Percentiles rank a stretch among this genome's conserved stretches.
phyloP scores from a whole-genome alignment of 768 basidiomycete species.

The Nidula microcarpa region DNA sequence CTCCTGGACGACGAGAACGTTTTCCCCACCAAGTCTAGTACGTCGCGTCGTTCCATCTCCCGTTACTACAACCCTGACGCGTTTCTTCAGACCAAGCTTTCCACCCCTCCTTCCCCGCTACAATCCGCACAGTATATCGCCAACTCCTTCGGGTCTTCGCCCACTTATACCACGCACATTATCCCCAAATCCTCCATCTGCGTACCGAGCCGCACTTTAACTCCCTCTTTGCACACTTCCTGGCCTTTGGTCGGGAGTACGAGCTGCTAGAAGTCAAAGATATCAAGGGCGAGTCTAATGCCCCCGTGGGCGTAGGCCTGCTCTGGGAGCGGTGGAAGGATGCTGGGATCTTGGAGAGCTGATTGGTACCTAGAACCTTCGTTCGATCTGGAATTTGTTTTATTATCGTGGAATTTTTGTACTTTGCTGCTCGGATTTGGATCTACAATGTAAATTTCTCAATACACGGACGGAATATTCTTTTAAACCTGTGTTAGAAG shows the following conservation, averaged over 20 bases:
- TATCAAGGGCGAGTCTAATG: constrained; percentile 63
- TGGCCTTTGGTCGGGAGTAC: constrained; percentile 94
- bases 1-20: constrained; percentile 90
- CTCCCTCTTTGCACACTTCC: constrained; percentile 95
- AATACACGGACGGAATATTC: too few species aligned
- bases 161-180: constrained; percentile 96
- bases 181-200: constrained; percentile 85
- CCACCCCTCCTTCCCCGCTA: constrained; percentile 83
- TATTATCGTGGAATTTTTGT: too few species aligned
- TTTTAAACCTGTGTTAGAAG: too few species aligned
- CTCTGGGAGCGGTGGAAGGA: constrained; percentile 91
- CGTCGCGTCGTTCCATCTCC: constrained; percentile 23
- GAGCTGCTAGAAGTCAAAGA: constrained; percentile 89
- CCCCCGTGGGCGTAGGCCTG: constrained; percentile 67
- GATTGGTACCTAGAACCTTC: background rate
- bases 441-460: too few species aligned
- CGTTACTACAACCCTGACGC: background rate
- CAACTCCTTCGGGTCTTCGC: constrained; percentile 97
- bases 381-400: too few species aligned
- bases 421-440: too few species aligned
- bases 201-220: constrained; percentile 95
- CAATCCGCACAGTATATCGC: constrained; percentile 91
- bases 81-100: constrained; percentile 71
- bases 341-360: constrained; percentile 65
- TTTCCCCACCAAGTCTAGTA: constrained; percentile 95